A percentile compares a stretch with the other conserved stretches of the same genome.
phyloP scores from a whole-genome alignment of 306 rosid species.

The Prunus salicina region DNA sequence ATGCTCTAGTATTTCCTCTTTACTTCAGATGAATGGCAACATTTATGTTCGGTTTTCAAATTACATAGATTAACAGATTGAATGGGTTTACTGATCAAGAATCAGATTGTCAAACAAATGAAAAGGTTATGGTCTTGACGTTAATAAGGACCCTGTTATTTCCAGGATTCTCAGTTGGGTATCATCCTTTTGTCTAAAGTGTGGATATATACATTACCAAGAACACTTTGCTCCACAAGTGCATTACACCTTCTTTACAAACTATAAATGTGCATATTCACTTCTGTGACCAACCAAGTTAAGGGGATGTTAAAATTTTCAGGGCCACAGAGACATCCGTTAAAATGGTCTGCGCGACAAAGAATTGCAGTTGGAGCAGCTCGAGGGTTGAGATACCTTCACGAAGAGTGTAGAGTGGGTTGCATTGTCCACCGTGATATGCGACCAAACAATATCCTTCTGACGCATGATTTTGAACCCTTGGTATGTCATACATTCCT shows the following conservation, averaged over 20 bases:
- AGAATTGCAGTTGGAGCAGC: constrained; percentile 93
- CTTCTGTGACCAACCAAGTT: not conserved
- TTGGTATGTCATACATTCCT: constrained; percentile 53
- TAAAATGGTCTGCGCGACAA: constrained; percentile 84
- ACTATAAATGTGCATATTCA: not conserved
- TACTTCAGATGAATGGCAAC: no score
- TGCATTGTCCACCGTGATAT: constrained; percentile 96
- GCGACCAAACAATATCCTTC: constrained; percentile 94
- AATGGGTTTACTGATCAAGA: no score
- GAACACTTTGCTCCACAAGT: not conserved
- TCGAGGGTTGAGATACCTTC: constrained; percentile 96
- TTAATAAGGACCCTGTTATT: no score
- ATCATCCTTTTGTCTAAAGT: not conserved
- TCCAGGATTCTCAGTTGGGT: no score
- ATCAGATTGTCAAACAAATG: no score
- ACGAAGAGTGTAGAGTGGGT: constrained; percentile 99
- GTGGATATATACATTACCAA: not conserved
- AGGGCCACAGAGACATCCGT: constrained; percentile 48
- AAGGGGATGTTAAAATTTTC: constrained; percentile 30
- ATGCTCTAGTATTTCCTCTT: no score
- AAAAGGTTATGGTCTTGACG: no score
- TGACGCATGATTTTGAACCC: constrained; percentile 97
- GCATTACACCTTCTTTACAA: not conserved
- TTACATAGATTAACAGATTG: no score
- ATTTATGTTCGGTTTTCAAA: no score